A percentile compares a stretch with the other conserved stretches of the same genome.
phyloP scores from a whole-genome alignment of 1,139 yeast species.

The Debaryomyces sp. region DNA sequence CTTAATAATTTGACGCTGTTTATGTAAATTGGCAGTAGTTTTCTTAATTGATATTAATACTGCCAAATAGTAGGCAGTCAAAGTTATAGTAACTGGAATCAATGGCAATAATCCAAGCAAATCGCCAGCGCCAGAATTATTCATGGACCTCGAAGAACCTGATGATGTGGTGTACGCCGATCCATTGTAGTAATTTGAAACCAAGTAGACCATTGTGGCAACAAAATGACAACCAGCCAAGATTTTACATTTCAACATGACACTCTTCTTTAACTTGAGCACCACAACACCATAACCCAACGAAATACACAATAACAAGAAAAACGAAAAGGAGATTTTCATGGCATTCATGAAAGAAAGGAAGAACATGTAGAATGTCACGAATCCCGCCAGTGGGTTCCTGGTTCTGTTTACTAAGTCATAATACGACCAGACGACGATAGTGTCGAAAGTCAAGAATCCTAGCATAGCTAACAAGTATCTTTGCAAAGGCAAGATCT shows the following conservation, averaged over 20 bases:
- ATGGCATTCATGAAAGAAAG: slow-evolving; percentile 78
- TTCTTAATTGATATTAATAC: slow-evolving; percentile 72
- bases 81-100: slow-evolving; percentile 70
- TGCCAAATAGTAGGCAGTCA: slow-evolving; percentile 74
- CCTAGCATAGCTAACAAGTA: slow-evolving; percentile 85
- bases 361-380: slow-evolving; percentile 73
- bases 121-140: slow-evolving; percentile 21
- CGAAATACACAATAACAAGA: slow-evolving; percentile 79
- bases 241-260: slow-evolving; percentile 80
- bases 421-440: slow-evolving; percentile 89
- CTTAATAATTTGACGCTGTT: slow-evolving; percentile 91
- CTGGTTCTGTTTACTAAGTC: slow-evolving; percentile 72
- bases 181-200: slow-evolving; percentile 61
- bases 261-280: slow-evolving; percentile 73
- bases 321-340: slow-evolving; percentile 86
- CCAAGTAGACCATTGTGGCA: slow-evolving; percentile 66
- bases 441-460: slow-evolving; percentile 81
- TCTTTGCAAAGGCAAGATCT: slow-evolving; percentile 86
- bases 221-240: slow-evolving; percentile 74
- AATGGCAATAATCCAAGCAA: slow-evolving; percentile 46
- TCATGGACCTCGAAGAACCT: slow-evolving; percentile 15
- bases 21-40: slow-evolving; percentile 72
- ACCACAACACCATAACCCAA: slow-evolving; percentile 94
- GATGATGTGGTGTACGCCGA: slow-evolving; percentile 41
- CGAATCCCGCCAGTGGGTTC: slow-evolving; percentile 58